phyloP scores from a whole-genome alignment of 2,329 filamentous ascomycete species.

The Diaporthe sp. region DNA sequence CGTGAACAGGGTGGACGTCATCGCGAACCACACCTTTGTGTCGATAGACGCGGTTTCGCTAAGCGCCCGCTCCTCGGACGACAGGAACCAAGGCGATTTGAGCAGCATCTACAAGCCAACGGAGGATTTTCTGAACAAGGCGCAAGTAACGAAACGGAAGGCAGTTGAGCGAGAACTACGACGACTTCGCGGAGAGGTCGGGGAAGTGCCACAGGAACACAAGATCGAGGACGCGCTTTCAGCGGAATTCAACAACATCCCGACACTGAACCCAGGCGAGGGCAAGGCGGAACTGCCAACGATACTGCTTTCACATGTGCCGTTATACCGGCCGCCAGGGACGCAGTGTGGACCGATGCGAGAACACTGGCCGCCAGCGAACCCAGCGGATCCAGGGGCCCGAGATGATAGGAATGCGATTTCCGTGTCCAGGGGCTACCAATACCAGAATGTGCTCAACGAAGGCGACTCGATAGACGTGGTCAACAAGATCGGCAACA shows the following conservation, averaged over 20 bases:
- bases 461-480: conserved; percentile 82
- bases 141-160: conserved; percentile 75
- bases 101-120: conserved; percentile 81
- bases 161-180: conserved; percentile 79
- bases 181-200: conserved; percentile 71
- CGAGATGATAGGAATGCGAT: conserved; percentile 85
- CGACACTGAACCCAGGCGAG: conserved; percentile 58
- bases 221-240: conserved; percentile 69
- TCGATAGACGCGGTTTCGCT: conserved; percentile 91
- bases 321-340: conserved; percentile 84
- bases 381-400: conserved; percentile 65
- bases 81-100: conserved; percentile 66
- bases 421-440: conserved; percentile 83
- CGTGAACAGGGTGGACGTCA: conserved; percentile 89
- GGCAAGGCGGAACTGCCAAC: conserved; percentile 80
- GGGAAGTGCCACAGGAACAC: conserved; percentile 70
- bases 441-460: conserved; percentile 95
- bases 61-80: conserved; percentile 75
- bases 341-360: conserved; percentile 90
- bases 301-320: conserved; percentile 91
- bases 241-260: conserved; percentile 58
- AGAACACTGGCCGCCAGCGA: conserved; percentile 84
- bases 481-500: conserved; percentile 82
- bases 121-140: conserved; percentile 79
- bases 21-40: conserved; percentile 96